Conservation (phyloP, 495 filamentous ascomycete species). For the Tuber microsphaerosporum region DNA sequence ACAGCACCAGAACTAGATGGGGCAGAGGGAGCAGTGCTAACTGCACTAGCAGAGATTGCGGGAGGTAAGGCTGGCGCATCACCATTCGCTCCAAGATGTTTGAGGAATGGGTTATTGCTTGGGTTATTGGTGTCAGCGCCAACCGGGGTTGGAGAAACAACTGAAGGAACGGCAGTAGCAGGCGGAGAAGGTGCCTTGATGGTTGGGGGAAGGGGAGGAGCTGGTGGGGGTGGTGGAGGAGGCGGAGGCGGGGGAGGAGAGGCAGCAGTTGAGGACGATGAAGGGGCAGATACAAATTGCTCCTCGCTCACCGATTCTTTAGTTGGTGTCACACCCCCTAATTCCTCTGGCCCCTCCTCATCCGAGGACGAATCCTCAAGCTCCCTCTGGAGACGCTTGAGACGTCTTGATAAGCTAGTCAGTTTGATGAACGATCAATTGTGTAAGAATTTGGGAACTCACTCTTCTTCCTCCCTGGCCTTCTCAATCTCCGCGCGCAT, state of each 20-base stretch:
- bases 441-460: constrained; percentile 9
- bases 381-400: constrained; percentile 64
- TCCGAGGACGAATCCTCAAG: constrained; percentile 76
- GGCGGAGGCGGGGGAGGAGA: constrained; percentile 38
- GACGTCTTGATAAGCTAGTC: constrained; percentile 27
- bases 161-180: constrained; percentile 44
- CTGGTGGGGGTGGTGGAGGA: constrained; percentile 47
- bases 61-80: constrained; percentile 43
- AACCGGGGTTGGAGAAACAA: constrained; percentile 45
- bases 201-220: constrained; percentile 46
- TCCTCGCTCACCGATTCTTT: constrained; percentile 32
- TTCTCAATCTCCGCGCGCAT: constrained; percentile 89
- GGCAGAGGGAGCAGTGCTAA: neutral
- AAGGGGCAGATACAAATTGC: constrained; percentile 37
- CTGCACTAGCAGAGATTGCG: constrained; percentile 34
- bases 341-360: constrained; percentile 73
- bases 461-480: constrained; percentile 69
- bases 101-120: constrained; percentile 64
- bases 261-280: constrained; percentile 40
- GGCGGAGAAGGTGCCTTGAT: constrained; percentile 48
- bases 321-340: constrained; percentile 42
- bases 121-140: constrained; percentile 41
- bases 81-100: constrained; percentile 53
- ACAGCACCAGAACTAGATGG: constrained; percentile 9
- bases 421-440: neutral